phyloP scores from a whole-genome alignment of 306 rosid genomes.

The Vigna trinervia region DNA sequence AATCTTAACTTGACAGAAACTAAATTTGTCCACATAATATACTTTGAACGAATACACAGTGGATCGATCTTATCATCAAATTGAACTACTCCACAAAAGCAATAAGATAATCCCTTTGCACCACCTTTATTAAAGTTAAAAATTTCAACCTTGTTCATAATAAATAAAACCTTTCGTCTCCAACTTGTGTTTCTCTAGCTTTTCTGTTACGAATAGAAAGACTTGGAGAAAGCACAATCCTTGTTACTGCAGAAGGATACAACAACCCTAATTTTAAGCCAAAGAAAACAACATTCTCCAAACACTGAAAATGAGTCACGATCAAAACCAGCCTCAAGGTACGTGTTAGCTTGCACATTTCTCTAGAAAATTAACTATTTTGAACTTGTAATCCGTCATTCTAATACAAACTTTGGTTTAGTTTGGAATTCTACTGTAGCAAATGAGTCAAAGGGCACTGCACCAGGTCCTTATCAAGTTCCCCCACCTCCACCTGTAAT shows the following conservation, averaged over 20 bases:
- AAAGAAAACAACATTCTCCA: too few relatives aligned
- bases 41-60: neutral
- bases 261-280: too few relatives aligned
- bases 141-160: too few relatives aligned
- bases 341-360: neutral
- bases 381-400: neutral
- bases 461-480: slow-evolving; percentile 37
- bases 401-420: neutral
- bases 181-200: neutral
- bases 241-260: too few relatives aligned
- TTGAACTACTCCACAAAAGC: slow-evolving; percentile 22
- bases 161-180: neutral
- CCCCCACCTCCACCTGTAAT: slow-evolving; percentile 13
- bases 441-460: slow-evolving; percentile 43
- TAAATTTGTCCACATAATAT: too few relatives aligned
- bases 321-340: slow-evolving; percentile 17
- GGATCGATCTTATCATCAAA: neutral
- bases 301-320: neutral
- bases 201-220: neutral
- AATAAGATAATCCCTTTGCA: neutral
- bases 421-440: slow-evolving; percentile 20
- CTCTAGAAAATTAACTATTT: neutral
- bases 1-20: too few relatives aligned
- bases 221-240: too few relatives aligned
- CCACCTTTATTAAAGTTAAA: neutral